Evolutionary conservation across 2,329 filamentous ascomycete species (phyloP).

Genomic region (Dryadomyces quercivorus): DNA sequence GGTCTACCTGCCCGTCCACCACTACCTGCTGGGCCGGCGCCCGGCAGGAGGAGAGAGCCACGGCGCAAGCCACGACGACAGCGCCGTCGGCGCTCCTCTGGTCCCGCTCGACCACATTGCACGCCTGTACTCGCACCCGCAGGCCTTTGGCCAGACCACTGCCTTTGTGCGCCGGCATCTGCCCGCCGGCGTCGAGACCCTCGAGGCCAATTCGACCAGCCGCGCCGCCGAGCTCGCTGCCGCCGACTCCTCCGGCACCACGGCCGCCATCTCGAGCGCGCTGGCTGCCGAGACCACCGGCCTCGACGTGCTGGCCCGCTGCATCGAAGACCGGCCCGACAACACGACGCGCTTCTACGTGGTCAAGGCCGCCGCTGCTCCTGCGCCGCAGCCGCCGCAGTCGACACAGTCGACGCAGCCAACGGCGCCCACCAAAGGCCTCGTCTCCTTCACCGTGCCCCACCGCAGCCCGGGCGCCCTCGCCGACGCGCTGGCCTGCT

Average conservation of each 20-base stretch:
- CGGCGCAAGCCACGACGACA: too few species aligned
- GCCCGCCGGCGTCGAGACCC: constrained; percentile 53
- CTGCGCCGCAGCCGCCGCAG: neutral
- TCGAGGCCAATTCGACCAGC: constrained; percentile 78
- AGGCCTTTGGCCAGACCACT: constrained; percentile 77
- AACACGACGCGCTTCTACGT: constrained; percentile 76
- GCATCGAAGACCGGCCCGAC: constrained; percentile 61
- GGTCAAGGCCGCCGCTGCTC: constrained; percentile 20
- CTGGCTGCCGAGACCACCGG: constrained; percentile 58
- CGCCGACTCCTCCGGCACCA: constrained; percentile 42
- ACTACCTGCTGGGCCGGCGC: constrained; percentile 61
- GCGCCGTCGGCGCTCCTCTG: constrained; percentile 23
- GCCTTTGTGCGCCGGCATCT: constrained; percentile 59
- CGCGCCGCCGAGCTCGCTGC: constrained; percentile 68
- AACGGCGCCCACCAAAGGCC: constrained; percentile 41
- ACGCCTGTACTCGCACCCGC: constrained; percentile 83
- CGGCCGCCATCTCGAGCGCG: constrained; percentile 67
- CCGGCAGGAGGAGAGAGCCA: constrained; percentile 4
- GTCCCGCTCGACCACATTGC: constrained; percentile 48
- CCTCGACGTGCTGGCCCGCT: constrained; percentile 55
- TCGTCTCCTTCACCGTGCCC: constrained; percentile 74
- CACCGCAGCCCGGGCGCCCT: constrained; percentile 71
- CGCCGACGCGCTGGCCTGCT: constrained; percentile 68
- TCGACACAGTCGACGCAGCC: neutral
- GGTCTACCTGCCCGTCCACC: constrained; percentile 76